Percentiles rank a stretch among this genome's conserved stretches.
Evolutionary conservation across 306 rosid species (phyloP).

Genomic region (Oemleria cerasiformis): DNA sequence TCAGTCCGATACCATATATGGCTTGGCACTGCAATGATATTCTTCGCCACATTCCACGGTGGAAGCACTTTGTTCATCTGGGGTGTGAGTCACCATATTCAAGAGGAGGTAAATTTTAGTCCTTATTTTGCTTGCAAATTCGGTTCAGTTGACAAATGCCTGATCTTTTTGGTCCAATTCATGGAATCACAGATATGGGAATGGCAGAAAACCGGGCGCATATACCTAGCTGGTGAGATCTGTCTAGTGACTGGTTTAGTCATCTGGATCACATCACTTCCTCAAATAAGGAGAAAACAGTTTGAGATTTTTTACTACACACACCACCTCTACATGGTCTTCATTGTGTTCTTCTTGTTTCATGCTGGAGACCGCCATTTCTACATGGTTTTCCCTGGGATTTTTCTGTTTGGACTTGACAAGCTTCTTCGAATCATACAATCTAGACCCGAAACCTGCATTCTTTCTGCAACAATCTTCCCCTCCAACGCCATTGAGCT

Average conservation of each 20-base stretch:
- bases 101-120: constrained; percentile 53
- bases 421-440: constrained; percentile 71
- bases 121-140: constrained; percentile 2
- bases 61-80: constrained; percentile 73
- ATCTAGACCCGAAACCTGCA: constrained; percentile 66
- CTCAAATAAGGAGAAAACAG: constrained; percentile 71
- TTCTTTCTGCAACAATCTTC: constrained; percentile 58
- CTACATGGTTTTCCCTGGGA: constrained; percentile 67
- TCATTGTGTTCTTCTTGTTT: constrained; percentile 79
- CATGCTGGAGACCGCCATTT: constrained; percentile 93
- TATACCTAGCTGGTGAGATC: constrained; percentile 84
- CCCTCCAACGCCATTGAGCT: constrained; percentile 71
- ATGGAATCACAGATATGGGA: constrained; percentile 52
- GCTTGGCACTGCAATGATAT: constrained; percentile 81
- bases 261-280: constrained; percentile 81
- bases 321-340: constrained; percentile 75
- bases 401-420: constrained; percentile 81
- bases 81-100: constrained; percentile 75
- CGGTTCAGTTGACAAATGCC: constrained; percentile 7
- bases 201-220: constrained; percentile 83
- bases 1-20: constrained; percentile 79
- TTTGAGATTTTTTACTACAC: constrained; percentile 85
- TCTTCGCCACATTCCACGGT: constrained; percentile 73
- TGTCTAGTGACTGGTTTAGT: constrained; percentile 55
- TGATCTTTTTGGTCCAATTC: constrained; percentile 8